These are phyloP conservation scores for Wickerhamomyces ciferrii DNA, from an alignment of 805 yeast species.

Conservation along the genomic window DNA sequence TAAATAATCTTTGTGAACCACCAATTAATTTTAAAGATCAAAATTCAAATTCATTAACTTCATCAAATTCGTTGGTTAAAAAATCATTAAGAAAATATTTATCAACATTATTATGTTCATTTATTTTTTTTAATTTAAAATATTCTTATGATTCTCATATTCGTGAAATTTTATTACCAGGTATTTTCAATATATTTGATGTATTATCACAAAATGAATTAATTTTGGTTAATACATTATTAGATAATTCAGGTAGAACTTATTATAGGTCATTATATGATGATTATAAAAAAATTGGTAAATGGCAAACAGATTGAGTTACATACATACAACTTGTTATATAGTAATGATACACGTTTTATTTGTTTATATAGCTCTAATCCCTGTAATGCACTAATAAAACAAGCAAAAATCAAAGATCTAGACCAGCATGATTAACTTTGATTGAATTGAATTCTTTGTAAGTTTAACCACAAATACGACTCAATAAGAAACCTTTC, in stretches of 20 bases:
- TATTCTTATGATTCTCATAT: constrained; percentile 40
- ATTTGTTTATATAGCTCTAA: neutral
- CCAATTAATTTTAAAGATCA: constrained; percentile 27
- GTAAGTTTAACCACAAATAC: neutral
- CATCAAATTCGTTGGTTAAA: constrained; percentile 51
- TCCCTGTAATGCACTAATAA: neutral
- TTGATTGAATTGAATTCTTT: no score
- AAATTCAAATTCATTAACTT: constrained; percentile 36
- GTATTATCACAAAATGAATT: constrained; percentile 65
- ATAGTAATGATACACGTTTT: neutral
- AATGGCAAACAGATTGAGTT: constrained; percentile 44
- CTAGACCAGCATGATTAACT: no score
- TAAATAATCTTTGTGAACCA: constrained; percentile 75
- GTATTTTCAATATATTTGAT: constrained; percentile 62
- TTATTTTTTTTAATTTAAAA: constrained; percentile 47
- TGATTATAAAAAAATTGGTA: constrained; percentile 72
- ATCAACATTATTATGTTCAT: constrained; percentile 54
- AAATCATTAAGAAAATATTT: constrained; percentile 58
- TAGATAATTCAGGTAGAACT: constrained; percentile 67
- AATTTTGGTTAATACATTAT: constrained; percentile 50
- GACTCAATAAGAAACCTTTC: neutral
- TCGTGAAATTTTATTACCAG: constrained; percentile 45
- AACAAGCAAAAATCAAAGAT: neutral
- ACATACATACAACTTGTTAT: no score
- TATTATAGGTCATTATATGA: constrained; percentile 63